Evolutionary conservation across 2,329 filamentous ascomycete genomes (phyloP), one percentile per base, ranked within the genome.

Genomic region (Penicillium carneum): DNA sequence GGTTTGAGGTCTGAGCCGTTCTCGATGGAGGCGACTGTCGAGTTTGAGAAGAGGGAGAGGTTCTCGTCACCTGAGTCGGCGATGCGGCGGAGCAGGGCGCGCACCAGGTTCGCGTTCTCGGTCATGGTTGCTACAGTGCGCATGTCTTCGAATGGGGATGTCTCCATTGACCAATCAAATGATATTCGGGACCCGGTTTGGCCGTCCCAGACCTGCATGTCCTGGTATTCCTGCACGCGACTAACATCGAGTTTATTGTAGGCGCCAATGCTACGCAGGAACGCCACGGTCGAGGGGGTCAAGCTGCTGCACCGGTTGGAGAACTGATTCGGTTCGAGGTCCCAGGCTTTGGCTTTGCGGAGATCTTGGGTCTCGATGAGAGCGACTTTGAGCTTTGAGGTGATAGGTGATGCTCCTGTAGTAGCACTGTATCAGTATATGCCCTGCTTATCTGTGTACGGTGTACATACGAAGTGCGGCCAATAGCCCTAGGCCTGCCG

Each of bases 131-230:
- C 95, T 68, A 99, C 92, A 1, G 88, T 90, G 63, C 83, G 81
- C 67, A 77, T 62, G 66, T 85, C 73, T 81, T 80, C 77, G 69
- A 79, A 78, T 47, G 79, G 74, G 49, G 78, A 75, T 23, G 71
- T 78, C 57, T 83, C 81, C 39, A 80, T 75, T 5, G 80, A 80
- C 89, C 89, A 91, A 79, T 95, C 91, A 77, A 99, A 99, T 69
- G 92, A 90, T 75, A 99, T 95, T 69, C 89, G 87, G 38, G 93
- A 91, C 61, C 88, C 93, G 42, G 90, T 91, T 59, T 97, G 87
- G 64, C 94, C 96, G 76, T 99, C 95, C 95, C 96, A 99, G 34
- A 98, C 95, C 76, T 97, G 90, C 95, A 99, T 99, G 71, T 94
- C 91, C 62, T 96, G 89, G 77, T 97, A 99, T 0, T 88, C 86